These are phyloP conservation scores for Botryotinia convoluta DNA, from an alignment of 2,329 filamentous ascomycete genomes.

Conservation along the genomic window DNA sequence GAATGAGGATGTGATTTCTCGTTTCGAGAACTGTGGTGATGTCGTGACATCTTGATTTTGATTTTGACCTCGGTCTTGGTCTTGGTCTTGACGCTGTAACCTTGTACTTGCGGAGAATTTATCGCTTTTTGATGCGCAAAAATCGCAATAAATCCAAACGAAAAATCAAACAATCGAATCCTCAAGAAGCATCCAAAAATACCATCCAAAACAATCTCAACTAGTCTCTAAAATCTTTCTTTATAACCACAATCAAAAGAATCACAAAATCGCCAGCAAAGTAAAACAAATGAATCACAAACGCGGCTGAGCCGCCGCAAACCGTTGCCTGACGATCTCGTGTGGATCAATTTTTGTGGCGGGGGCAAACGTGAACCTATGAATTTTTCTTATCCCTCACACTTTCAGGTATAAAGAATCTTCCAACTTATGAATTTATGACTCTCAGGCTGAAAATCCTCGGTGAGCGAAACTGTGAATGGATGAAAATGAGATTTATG, in stretches of 20 bases:
- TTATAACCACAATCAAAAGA: not conserved
- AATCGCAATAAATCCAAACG: not conserved
- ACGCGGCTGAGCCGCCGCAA: constrained; percentile 6
- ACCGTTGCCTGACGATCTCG: constrained; percentile 5
- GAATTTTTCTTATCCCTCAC: not conserved
- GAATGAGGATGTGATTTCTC: not conserved
- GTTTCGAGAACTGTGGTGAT: not conserved
- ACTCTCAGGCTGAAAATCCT: not conserved
- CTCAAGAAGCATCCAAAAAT: not conserved
- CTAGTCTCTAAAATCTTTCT: not conserved
- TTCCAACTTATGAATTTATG: too few relatives aligned
- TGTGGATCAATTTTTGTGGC: not conserved
- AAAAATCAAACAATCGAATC: not conserved
- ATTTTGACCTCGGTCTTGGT: not conserved
- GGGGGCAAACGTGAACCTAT: not conserved
- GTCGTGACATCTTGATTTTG: not conserved
- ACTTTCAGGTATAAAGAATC: not conserved
- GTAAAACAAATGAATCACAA: not conserved
- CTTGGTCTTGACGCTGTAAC: not conserved
- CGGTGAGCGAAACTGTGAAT: not conserved
- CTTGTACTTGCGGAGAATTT: not conserved
- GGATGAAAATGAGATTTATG: not conserved
- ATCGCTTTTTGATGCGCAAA: not conserved
- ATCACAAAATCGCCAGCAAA: too few relatives aligned
- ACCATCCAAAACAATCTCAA: not conserved